A percentile compares a stretch with the other conserved stretches of the same genome.
Conservation (phyloP, 495 filamentous ascomycete species). For the Penicillium dipodomyicola region DNA sequence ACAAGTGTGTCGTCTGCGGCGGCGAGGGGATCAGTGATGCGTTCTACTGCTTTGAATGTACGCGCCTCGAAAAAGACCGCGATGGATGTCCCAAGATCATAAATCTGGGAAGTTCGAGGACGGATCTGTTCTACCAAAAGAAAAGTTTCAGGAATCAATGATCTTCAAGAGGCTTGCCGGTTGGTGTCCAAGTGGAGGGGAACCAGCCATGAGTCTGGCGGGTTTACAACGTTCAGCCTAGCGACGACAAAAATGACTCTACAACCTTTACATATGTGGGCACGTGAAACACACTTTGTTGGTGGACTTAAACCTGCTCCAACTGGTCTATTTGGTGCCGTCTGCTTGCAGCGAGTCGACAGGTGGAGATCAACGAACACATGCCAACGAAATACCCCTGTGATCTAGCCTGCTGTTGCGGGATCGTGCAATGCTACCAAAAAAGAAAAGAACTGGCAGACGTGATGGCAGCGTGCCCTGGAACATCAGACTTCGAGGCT, state of each 20-base stretch:
- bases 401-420: background rate
- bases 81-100: constrained; percentile 99
- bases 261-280: background rate
- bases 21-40: constrained; percentile 98
- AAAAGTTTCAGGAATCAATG: constrained; percentile 72
- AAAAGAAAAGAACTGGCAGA: background rate
- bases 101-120: constrained; percentile 90
- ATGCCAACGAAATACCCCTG: background rate
- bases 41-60: constrained; percentile 99
- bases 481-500: background rate
- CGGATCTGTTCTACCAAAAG: constrained; percentile 88
- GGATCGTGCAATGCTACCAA: background rate
- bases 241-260: constrained; percentile 6
- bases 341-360: background rate
- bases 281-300: background rate
- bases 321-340: constrained; percentile 6
- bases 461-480: background rate
- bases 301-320: constrained; percentile 5
- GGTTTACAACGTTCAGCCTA: constrained; percentile 8
- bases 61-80: constrained; percentile 91
- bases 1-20: constrained; percentile 98
- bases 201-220: constrained; percentile 7
- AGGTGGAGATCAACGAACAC: background rate
- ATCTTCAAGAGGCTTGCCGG: constrained; percentile 20
- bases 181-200: constrained; percentile 17